Base-by-base conservation (phyloP, 345 rosid species). In the Populus deltoides region DNA sequence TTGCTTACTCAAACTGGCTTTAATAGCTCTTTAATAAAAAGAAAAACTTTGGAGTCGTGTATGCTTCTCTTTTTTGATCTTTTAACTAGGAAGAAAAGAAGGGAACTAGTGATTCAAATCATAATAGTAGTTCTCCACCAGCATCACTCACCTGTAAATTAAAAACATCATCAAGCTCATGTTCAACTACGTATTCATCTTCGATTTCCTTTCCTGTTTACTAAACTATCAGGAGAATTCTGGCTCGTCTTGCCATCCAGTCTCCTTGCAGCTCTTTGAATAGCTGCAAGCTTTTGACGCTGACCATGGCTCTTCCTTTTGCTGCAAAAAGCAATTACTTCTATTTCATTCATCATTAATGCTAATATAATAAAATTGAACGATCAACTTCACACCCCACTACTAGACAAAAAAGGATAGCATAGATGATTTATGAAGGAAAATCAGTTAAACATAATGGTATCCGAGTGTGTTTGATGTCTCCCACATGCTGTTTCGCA, bases 181-280 rank as follows among this genome's bases (percentile, higher is more conserved):
- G 57, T 57, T 72, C 39, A 22, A 38, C 15, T 20, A 13, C 55
- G 53, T 68, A 33, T 76, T 85, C 83, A 86, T 85, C 87, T 74
- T 75, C 84, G 84, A 68, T 75, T 80, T 68, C 85, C 87, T 84
- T 68, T 89, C 89, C 85, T 81, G 59, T 78, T 85, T 74, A 87
- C 87, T 70, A 24, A 85, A 36, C 43, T 74, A 41, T 47, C 75
- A 17, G 84, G 68, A 43, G 89, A 39, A 11, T 79, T 70, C 71
- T 76, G 87, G 68, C 83, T 81, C 63, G 51, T 75, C 79, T 83
- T 86, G 77, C 89, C 89, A 11, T 91, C 97, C 75, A 91, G 80
- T 83, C 86, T 90, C 84, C 87, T 87, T 4, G 92, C 90, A 5
- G 89, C 68, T 5, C 89, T 90, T 82, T 88, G 89, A 77, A 88